Evolutionary conservation across 2,329 filamentous ascomycete species (phyloP).

Genomic region (Talaromyces sp.): DNA sequence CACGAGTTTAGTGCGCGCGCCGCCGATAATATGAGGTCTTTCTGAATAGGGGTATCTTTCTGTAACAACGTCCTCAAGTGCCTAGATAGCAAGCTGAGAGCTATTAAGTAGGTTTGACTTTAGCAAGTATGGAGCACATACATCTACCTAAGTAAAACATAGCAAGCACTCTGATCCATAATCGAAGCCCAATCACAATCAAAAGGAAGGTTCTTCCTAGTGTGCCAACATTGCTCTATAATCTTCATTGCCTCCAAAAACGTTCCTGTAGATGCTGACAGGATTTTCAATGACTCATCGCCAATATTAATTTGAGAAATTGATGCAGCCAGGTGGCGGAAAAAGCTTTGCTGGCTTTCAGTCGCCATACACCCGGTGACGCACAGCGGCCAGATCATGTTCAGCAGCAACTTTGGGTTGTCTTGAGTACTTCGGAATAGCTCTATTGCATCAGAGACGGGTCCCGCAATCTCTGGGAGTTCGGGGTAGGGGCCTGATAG

Average conservation of each 20-base stretch:
- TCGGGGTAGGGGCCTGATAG: not conserved
- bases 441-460: not conserved
- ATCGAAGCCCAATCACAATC: conserved; percentile 6
- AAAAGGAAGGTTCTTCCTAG: not conserved
- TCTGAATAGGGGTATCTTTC: not conserved
- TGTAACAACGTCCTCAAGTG: not conserved
- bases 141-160: conserved; percentile 2
- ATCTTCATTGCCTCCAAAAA: not conserved
- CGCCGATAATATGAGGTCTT: not conserved
- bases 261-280: not conserved
- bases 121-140: too few species aligned
- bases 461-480: not conserved
- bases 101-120: too few species aligned
- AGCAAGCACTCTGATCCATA: not conserved
- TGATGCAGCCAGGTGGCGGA: not conserved
- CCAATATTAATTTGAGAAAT: not conserved
- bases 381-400: conserved; percentile 1
- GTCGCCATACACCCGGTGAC: not conserved
- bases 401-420: not conserved
- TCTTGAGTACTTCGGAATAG: not conserved
- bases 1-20: not conserved
- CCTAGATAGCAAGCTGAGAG: not conserved
- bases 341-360: not conserved
- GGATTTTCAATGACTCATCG: not conserved
- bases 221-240: not conserved